Conservation (phyloP, 345 rosid genomes). For the Syzygium aqueum region DNA sequence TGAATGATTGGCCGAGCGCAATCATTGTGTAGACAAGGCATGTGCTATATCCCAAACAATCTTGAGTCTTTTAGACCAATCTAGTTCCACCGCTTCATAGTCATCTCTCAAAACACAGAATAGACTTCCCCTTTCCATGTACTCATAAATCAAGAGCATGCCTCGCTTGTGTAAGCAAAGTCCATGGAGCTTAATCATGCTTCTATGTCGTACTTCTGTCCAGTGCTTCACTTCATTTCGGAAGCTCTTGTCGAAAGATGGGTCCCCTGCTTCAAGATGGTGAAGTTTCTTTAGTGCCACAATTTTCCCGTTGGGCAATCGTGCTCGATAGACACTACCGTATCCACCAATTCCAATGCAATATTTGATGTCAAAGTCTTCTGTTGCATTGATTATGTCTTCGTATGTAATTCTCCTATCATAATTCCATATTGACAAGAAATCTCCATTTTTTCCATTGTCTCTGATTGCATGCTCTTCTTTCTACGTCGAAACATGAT, state of each 20-base stretch:
- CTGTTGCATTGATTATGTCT: conserved; percentile 11
- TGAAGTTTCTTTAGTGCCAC: conserved; percentile 13
- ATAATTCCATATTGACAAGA: background rate
- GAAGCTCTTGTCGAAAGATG: background rate
- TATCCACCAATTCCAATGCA: conserved; percentile 19
- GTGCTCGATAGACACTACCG: conserved; percentile 17
- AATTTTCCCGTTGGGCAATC: background rate
- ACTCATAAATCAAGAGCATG: no score
- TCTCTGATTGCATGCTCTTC: no score
- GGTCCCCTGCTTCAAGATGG: background rate
- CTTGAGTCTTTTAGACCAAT: background rate
- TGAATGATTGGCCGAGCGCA: conserved; percentile 3
- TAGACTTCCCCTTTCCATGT: no score
- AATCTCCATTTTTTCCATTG: background rate
- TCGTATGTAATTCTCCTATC: conserved; percentile 6
- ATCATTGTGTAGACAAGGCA: conserved; percentile 11
- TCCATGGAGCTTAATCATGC: no score
- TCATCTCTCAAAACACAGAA: no score
- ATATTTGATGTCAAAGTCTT: conserved; percentile 5
- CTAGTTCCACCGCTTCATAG: no score
- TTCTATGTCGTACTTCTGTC: no score
- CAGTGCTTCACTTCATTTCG: no score
- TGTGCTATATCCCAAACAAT: background rate
- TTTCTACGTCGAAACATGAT: background rate
- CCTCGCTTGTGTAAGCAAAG: no score